Evolutionary conservation across 352 stramenopile genomes (phyloP), one percentile per base, ranked within the genome.

Genomic region (Thraustotheca clavata): DNA sequence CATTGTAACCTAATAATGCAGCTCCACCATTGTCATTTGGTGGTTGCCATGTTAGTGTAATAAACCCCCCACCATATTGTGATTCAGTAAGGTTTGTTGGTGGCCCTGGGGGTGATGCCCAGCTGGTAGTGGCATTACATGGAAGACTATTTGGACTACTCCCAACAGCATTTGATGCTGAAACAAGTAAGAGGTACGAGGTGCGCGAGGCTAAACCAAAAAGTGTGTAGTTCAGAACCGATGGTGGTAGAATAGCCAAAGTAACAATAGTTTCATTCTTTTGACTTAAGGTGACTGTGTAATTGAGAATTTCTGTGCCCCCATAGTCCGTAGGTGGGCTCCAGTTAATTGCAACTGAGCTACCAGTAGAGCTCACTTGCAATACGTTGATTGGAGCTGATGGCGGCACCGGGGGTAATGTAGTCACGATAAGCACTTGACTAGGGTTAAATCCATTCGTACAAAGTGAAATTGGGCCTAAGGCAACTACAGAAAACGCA

Each of bases 11-110:
- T 1, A 68, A 72, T 41, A 89, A 73, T 29, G 57, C 47, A 2
- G 71, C 69, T 1, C 79, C 80, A 11, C 71, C 80, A 36, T 83
- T 34, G 50, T 89, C 80, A 0, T 83, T 60, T 4, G 80, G 78
- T n/a, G 83, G 77, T 1, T 67, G 48, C 80, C 80, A 89, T 0
- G 27, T 31, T 20, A 89, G 24, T 3, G 47, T 49, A 26, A 80
- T 67, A 0, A 78, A 71, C 1, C 78, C 77, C 11, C 80, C 80
- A 7, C 76, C 85, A 11, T 41, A 43, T 7, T 60, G 69, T 0
- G 49, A 32, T 1, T 76, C 14, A 1, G 18, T 27, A 1, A 89
- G 62, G 60, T 78, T 59, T 0, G 70, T 48, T 11, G 80, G 76
- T 0, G 69, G 72, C 1, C 39, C 7, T 40, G 48, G 8, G 20